Conservation (phyloP, 1,284 basidiomycete species). For the Coniferiporia weirii region DNA sequence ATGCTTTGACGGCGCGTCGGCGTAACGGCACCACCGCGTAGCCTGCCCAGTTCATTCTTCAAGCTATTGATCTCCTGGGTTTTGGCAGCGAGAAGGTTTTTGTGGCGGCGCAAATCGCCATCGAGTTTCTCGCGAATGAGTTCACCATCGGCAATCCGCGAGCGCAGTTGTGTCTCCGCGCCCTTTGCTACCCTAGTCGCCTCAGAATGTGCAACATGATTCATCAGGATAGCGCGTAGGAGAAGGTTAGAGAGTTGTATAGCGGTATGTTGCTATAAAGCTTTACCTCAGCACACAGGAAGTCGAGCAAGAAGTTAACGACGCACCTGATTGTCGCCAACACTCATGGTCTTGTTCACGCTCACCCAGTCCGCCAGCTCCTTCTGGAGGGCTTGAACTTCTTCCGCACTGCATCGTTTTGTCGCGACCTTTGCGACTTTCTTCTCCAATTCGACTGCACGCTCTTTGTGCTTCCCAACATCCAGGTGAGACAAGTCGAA, state of each 20-base stretch:
- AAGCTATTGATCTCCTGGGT: constrained; percentile 63
- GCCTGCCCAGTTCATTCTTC: constrained; percentile 55
- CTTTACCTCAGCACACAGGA: not conserved
- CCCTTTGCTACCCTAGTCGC: constrained; percentile 58
- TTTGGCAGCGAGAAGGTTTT: constrained; percentile 57
- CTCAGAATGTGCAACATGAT: constrained; percentile 72
- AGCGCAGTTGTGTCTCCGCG: constrained; percentile 53
- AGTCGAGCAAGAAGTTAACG: constrained; percentile 22
- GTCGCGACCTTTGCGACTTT: constrained; percentile 71
- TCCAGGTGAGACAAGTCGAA: constrained; percentile 29
- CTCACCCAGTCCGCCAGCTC: constrained; percentile 70
- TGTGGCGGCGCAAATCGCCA: constrained; percentile 47
- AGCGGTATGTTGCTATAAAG: constrained; percentile 9
- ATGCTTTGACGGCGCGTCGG: constrained; percentile 14
- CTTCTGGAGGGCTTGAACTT: constrained; percentile 65
- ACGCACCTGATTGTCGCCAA: constrained; percentile 51
- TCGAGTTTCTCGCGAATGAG: constrained; percentile 53
- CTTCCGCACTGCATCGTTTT: constrained; percentile 82
- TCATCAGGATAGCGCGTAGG: constrained; percentile 73
- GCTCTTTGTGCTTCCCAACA: constrained; percentile 41
- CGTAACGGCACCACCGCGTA: constrained; percentile 22
- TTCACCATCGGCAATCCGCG: constrained; percentile 60
- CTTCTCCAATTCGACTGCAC: constrained; percentile 64
- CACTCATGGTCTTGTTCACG: constrained; percentile 36
- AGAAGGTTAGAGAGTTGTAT: constrained; percentile 38